Percentiles rank a stretch among this genome's conserved stretches.
phyloP scores from a whole-genome alignment of 345 rosid species.

The Sapria himalayana region DNA sequence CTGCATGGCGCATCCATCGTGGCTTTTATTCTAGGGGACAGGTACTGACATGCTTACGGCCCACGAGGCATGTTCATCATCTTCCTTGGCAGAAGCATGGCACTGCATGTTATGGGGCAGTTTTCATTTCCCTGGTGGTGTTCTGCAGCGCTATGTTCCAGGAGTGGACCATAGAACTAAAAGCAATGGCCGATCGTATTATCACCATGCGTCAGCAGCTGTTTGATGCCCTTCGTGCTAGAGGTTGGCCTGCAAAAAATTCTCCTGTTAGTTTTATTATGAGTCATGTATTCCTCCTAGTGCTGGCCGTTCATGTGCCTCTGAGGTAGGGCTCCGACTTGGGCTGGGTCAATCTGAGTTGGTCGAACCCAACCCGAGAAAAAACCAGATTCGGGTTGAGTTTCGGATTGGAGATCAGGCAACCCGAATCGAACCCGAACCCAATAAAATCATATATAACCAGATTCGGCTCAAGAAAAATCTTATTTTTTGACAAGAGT shows the following conservation, averaged over 20 bases:
- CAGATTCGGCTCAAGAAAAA: too few relatives aligned
- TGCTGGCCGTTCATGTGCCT: too few relatives aligned
- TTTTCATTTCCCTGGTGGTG: too few relatives aligned
- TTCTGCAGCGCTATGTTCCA: constrained; percentile 32
- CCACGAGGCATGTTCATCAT: background rate
- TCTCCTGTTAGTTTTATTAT: background rate
- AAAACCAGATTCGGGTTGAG: too few relatives aligned
- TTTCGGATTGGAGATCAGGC: too few relatives aligned
- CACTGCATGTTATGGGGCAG: too few relatives aligned
- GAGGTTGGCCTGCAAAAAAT: constrained; percentile 17
- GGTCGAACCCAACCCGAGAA: too few relatives aligned
- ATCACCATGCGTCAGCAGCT: constrained; percentile 61
- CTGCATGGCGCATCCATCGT: constrained; percentile 83
- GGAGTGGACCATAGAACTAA: constrained; percentile 67
- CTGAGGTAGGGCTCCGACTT: too few relatives aligned
- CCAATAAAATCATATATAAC: too few relatives aligned
- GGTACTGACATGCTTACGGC: constrained; percentile 10
- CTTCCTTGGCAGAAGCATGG: background rate
- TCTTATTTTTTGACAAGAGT: too few relatives aligned
- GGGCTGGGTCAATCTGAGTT: too few relatives aligned
- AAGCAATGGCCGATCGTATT: constrained; percentile 70
- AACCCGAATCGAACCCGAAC: too few relatives aligned
- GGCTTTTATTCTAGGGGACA: constrained; percentile 48
- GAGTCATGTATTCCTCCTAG: background rate
- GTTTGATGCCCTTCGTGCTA: constrained; percentile 32